Conservation (phyloP, 805 yeast genomes). For the Saturnispora kantuleensis region DNA sequence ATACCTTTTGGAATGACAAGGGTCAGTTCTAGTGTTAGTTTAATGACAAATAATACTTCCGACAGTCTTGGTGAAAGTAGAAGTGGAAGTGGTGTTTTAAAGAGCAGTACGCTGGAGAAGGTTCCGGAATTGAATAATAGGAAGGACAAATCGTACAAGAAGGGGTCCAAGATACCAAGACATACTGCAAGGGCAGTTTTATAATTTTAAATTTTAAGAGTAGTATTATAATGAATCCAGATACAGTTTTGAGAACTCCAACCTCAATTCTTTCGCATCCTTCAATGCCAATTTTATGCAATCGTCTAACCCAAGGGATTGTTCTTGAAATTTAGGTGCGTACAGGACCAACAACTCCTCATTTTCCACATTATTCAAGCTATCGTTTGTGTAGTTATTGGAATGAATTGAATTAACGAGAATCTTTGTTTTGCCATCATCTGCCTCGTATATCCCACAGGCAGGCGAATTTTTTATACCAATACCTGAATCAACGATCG, state of each 20-base stretch:
- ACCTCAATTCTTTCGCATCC: slow-evolving; percentile 37
- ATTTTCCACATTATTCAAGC: slow-evolving; percentile 26
- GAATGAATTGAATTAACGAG: slow-evolving; percentile 28
- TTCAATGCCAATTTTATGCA: slow-evolving; percentile 26
- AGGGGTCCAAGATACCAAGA: neutral
- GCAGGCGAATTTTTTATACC: slow-evolving; percentile 72
- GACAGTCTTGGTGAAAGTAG: slow-evolving; percentile 1
- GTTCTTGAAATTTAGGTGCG: slow-evolving; percentile 35
- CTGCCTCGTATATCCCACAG: slow-evolving; percentile 32
- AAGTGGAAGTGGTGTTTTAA: neutral
- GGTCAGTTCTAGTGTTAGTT: slow-evolving; percentile 1
- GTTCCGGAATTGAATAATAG: neutral
- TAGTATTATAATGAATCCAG: slow-evolving; percentile 9
- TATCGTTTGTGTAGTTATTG: slow-evolving; percentile 8
- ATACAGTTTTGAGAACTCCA: slow-evolving; percentile 37
- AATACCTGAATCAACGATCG: slow-evolving; percentile 77
- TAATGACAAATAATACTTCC: neutral
- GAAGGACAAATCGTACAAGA: neutral
- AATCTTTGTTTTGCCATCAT: slow-evolving; percentile 13
- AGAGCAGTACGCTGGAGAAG: neutral
- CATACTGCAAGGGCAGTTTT: slow-evolving; percentile 7
- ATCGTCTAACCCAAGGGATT: slow-evolving; percentile 22
- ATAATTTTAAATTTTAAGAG: neutral
- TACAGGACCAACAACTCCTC: slow-evolving; percentile 48
- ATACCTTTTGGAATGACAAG: slow-evolving; percentile 1